Conservation (phyloP, 345 rosid genomes). For the Corchorus capsularis region DNA sequence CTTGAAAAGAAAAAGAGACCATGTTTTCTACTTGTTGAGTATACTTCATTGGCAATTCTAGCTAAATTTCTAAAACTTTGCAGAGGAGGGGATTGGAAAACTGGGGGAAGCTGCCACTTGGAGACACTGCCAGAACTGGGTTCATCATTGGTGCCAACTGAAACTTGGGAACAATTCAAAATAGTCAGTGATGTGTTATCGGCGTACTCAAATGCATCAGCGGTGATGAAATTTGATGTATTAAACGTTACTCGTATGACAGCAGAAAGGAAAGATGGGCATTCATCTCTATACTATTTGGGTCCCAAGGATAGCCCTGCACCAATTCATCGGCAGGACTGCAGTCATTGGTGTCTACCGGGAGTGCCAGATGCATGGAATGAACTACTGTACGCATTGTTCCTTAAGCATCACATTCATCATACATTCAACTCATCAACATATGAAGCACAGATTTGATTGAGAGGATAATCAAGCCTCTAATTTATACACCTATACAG, state of each 20-base stretch:
- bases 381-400: constrained; percentile 65
- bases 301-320: constrained; percentile 55
- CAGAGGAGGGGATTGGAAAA: constrained; percentile 96
- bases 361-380: constrained; percentile 97
- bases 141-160: constrained; percentile 43
- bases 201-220: constrained; percentile 31
- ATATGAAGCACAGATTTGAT: constrained; percentile 25
- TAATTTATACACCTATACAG: constrained; percentile 21
- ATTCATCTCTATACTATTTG: constrained; percentile 72
- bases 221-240: constrained; percentile 34
- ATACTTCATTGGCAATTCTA: not conserved
- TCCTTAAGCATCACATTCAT: constrained; percentile 48
- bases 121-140: constrained; percentile 82
- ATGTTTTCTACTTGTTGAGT: not conserved
- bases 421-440: constrained; percentile 27
- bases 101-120: constrained; percentile 80
- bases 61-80: constrained; percentile 10
- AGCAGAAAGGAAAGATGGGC: constrained; percentile 80
- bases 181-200: constrained; percentile 48
- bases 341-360: constrained; percentile 98
- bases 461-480: not conserved
- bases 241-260: constrained; percentile 76
- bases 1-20: not conserved
- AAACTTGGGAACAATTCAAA: constrained; percentile 51
- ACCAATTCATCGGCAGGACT: constrained; percentile 73